phyloP scores from a whole-genome alignment of 768 basidiomycete genomes.

The Pleurotus eryngii region DNA sequence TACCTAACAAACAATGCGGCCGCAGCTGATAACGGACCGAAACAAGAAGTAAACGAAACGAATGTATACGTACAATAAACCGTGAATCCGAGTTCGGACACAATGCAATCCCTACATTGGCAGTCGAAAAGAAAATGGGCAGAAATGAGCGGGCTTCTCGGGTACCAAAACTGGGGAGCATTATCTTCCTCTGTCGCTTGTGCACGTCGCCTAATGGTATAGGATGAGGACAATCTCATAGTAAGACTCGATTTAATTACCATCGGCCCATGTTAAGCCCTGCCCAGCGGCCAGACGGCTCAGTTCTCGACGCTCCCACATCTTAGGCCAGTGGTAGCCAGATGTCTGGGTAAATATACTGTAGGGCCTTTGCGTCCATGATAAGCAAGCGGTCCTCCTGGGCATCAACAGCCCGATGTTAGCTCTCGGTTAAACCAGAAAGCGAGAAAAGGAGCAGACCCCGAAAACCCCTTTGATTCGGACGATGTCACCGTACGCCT shows the following conservation, averaged over 20 bases:
- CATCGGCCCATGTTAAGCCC: background rate
- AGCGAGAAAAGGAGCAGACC: constrained; percentile 6
- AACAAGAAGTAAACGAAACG: no score
- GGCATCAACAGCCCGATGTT: background rate
- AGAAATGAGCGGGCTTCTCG: constrained; percentile 28
- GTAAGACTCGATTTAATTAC: background rate
- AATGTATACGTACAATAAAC: no score
- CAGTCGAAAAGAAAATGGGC: constrained; percentile 23
- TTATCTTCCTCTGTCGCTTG: constrained; percentile 5
- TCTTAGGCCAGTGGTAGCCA: constrained; percentile 28
- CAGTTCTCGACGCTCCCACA: constrained; percentile 16
- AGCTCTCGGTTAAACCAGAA: background rate
- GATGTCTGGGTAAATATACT: constrained; percentile 27
- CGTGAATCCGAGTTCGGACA: no score
- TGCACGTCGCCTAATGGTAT: background rate
- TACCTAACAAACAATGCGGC: no score
- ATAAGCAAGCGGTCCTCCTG: constrained; percentile 31
- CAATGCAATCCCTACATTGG: no score
- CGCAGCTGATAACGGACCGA: no score
- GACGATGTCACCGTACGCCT: constrained; percentile 25
- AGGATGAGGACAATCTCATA: background rate
- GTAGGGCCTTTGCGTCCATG: constrained; percentile 32
- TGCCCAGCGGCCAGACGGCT: constrained; percentile 15
- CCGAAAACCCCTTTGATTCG: constrained; percentile 19
- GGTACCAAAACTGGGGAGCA: background rate